Percentiles rank a stretch among this genome's conserved stretches.
Conservation (phyloP, 805 yeast genomes). For the Lipomyces spencermartinsiae region DNA sequence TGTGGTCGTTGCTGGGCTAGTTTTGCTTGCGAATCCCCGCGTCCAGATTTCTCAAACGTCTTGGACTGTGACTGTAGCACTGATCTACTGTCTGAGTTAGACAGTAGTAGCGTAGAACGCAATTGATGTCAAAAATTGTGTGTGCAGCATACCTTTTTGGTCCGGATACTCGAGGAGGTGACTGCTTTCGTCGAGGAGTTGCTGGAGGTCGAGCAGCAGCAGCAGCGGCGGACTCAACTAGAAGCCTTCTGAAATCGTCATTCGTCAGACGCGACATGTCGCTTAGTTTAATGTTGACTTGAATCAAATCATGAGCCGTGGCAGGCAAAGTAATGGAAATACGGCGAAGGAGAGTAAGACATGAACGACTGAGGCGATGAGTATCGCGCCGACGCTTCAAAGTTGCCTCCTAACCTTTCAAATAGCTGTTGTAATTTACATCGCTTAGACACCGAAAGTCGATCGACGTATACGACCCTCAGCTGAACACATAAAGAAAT, state of each 20-base stretch:
- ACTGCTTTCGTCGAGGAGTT: neutral
- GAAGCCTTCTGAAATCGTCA: slow-evolving; percentile 30
- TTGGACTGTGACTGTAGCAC: slow-evolving; percentile 15
- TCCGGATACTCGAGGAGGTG: neutral
- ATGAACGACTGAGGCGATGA: neutral
- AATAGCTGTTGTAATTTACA: too few relatives aligned
- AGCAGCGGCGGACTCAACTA: neutral
- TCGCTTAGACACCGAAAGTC: too few relatives aligned
- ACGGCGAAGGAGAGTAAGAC: neutral
- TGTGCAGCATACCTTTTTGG: neutral
- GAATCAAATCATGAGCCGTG: neutral
- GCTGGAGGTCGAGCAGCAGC: neutral
- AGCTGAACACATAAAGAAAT: neutral
- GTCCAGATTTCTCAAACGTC: neutral
- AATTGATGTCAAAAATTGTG: neutral
- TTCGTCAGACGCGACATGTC: slow-evolving; percentile 19
- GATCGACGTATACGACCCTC: too few relatives aligned
- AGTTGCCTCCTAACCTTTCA: neutral
- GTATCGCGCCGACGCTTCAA: neutral
- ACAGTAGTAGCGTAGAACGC: neutral
- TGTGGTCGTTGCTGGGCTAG: neutral
- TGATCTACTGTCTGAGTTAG: neutral
- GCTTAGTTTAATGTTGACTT: neutral
- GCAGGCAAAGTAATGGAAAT: neutral
- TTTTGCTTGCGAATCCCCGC: neutral